Base-by-base conservation (phyloP, 2,329 filamentous ascomycete genomes). In the Botrytis galanthina region DNA sequence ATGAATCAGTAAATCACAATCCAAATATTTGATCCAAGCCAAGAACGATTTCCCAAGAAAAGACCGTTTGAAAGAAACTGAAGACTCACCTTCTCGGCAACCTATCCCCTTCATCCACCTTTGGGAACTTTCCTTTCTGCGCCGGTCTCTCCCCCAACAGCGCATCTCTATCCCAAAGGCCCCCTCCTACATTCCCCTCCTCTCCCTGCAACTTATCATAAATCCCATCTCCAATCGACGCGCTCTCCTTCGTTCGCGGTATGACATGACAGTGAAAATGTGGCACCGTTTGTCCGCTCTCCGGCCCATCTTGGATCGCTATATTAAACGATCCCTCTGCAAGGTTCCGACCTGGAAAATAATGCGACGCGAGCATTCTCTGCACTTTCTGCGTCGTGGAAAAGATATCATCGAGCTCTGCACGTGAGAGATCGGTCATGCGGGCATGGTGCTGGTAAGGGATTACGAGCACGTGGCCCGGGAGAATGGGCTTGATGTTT, bases 241-340 rank as follows among this genome's bases (percentile, higher is more conserved):
- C 81, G 81, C 86, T 80, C 71, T 90, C 86, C 73, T 84, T 85
- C 74, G 85, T 85, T 51, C 95, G 85, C 32, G 95, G 95, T 71
- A 98, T 95, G 67, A 98, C 88, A 84, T 99, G 96, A 39, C 94
- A 92, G 83, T 99, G 96, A 22, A 98, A 90, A 83, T 99, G 96
- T 14, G 93, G 87, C 62, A 99, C 95, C 73, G 94, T 97, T 87
- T 99, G 96, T 0, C 96, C 96, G 1, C 96, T 94, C 74, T 94
- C 93, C 46, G 86, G 85, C 32, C 96, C 96, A 82, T 99, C 96
- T 82, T 99, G 96, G n/a, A 99, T 88, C 0, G 95, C 95, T 68
- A 99, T 91, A 81, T 97, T 98, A 84, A 98, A 92, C 74, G 93
- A 92, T 16, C 93, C 90, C 9, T 90, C 92, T 48, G 87, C 83